Evolutionary conservation across 2,329 filamentous ascomycete species (phyloP), one percentile per base, ranked within the genome.

Genomic region (Aspergillus viridinutans): DNA sequence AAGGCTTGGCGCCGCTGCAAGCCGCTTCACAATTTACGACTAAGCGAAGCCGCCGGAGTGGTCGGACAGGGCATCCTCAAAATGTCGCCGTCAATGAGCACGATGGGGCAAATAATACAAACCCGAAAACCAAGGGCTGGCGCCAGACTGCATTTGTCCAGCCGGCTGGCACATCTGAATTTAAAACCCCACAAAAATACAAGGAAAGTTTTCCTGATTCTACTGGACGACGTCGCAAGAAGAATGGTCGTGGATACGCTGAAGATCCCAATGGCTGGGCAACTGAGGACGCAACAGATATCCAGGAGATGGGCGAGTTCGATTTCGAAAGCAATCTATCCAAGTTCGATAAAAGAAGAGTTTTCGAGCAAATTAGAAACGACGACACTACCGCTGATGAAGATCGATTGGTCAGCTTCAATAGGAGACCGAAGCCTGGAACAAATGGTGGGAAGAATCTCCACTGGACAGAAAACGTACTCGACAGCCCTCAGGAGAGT

Each of bases 211-310:
- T 55, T 40, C 25, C 66, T 61, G 47, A 58, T 54, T 49, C 58
- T n/a, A 68, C 65, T 57, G 61, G 64, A 29, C 77, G 78, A 55
- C 78, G 78, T 28, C 79, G 80, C 61, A 78, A 76, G 56, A 78
- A 76, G 59, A 70, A 72, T 59, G 67, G 74, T 62, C 74, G 76
- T 63, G 61, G 67, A 35, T 76, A 79, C 59, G 83, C 65, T 8
- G 81, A 84, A 56, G 78, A 82, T 54, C 75, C 90, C 47, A 95
- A 91, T 70, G 93, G 91, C 3, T 97, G 93, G 92, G 92, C 90
- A 3, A 97, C 93, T 0, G 94, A 97, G 70, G 93, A 97, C 68
- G 92, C 93, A 23, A 97, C 91, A 0, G 94, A 97, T 70, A 90
- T 94, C 23, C 90, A 93, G 74, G 93, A 95, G 70, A 84, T 94